Evolutionary conservation across 78 protist genomes (phyloP).

Genomic region (Protostelium mycophagum): DNA sequence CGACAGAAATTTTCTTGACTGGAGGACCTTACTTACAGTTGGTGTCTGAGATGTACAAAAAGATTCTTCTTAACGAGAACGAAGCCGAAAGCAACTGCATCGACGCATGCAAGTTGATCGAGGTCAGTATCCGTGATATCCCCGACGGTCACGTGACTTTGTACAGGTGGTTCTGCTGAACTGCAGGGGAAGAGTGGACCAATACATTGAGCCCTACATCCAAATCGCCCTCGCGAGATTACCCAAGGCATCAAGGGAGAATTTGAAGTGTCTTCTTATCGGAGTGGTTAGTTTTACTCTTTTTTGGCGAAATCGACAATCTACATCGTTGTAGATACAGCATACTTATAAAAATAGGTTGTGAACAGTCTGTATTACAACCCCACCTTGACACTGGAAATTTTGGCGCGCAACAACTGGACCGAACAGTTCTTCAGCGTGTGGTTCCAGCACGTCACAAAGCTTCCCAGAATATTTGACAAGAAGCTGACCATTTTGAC

Average conservation of each 20-base stretch:
- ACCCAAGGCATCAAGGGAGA: constrained; percentile 20
- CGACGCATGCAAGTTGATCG: constrained; percentile 54
- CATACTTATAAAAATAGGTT: constrained; percentile 9
- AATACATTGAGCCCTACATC: constrained; percentile 13
- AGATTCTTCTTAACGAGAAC: constrained; percentile 20
- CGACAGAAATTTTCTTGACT: constrained; percentile 32
- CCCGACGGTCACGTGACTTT: neutral
- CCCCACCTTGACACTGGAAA: constrained; percentile 17
- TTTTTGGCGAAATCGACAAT: neutral
- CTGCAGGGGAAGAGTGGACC: constrained; percentile 37
- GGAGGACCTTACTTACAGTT: constrained; percentile 19
- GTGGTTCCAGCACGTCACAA: constrained; percentile 27
- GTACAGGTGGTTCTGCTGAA: constrained; percentile 27
- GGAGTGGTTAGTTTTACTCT: neutral
- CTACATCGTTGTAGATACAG: no score
- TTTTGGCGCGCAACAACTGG: constrained; percentile 9
- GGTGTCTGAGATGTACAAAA: constrained; percentile 26
- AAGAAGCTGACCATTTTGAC: constrained; percentile 43
- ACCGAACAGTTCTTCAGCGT: constrained; percentile 18
- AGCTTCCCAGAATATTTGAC: constrained; percentile 45
- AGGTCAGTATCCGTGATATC: neutral
- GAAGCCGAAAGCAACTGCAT: constrained; percentile 13
- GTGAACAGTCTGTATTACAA: constrained; percentile 51
- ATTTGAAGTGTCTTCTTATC: neutral
- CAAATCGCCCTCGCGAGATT: constrained; percentile 20